A percentile compares a stretch with the other conserved stretches of the same genome.
These are phyloP conservation scores for Anethum foeniculum DNA, from an alignment of 140 eudicot genomes.

Conservation along the genomic window DNA sequence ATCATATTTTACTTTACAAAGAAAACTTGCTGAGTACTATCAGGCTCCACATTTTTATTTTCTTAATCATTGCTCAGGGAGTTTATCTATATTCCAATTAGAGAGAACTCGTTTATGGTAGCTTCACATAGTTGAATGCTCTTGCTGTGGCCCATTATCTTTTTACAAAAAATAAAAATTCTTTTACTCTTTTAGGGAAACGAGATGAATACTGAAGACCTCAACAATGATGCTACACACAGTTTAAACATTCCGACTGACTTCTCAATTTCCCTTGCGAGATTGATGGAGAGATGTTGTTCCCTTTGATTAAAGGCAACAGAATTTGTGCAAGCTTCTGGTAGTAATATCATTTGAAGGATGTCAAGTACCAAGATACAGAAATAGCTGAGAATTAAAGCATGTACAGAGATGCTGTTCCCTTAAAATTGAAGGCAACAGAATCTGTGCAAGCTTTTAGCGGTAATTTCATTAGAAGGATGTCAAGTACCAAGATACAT, in stretches of 20 bases:
- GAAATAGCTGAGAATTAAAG: conserved; percentile 20
- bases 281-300: conserved; percentile 69
- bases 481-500: conserved; percentile 37
- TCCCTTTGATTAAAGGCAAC: conserved; percentile 30
- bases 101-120: neutral
- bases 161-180: neutral
- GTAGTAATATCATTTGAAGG: conserved; percentile 41
- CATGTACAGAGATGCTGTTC: conserved; percentile 45
- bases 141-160: neutral
- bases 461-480: conserved; percentile 44
- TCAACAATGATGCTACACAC: conserved; percentile 6
- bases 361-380: conserved; percentile 39
- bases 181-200: conserved; percentile 7
- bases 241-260: conserved; percentile 10
- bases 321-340: conserved; percentile 14
- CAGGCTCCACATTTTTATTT: neutral
- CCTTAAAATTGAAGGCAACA: conserved; percentile 22
- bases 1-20: neutral
- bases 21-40: neutral
- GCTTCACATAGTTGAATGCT: neutral
- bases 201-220: neutral
- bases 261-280: conserved; percentile 49
- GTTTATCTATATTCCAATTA: neutral
- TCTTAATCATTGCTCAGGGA: neutral
- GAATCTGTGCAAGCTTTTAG: conserved; percentile 17